phyloP scores from a whole-genome alignment of 2,329 filamentous ascomycete species.

The Cercospora janseana region DNA sequence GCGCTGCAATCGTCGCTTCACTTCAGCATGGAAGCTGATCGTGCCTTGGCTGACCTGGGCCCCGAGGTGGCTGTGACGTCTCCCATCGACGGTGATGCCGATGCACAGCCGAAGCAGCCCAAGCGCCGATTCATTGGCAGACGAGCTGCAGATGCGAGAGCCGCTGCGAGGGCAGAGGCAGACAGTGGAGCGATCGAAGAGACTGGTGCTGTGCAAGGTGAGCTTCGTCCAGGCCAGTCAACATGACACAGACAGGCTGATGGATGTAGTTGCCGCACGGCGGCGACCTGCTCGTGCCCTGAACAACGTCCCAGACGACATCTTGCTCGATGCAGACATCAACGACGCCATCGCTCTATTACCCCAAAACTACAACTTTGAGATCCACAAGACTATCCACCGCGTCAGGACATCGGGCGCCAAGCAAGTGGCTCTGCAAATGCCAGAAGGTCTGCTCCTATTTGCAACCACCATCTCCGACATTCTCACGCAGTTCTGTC shows the following conservation, averaged over 20 bases:
- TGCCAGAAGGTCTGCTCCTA: slow-evolving; percentile 90
- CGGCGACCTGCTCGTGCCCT: slow-evolving; percentile 74
- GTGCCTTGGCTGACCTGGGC: slow-evolving; percentile 67
- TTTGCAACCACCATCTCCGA: slow-evolving; percentile 98
- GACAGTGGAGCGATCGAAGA: slow-evolving; percentile 50
- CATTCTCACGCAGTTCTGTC: slow-evolving; percentile 91
- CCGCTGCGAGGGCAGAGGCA: slow-evolving; percentile 46
- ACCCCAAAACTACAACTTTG: slow-evolving; percentile 95
- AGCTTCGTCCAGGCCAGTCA: slow-evolving; percentile 11
- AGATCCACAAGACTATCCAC: slow-evolving; percentile 97
- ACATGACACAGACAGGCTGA: slow-evolving; percentile 4
- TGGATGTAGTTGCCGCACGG: slow-evolving; percentile 62
- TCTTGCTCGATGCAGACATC: slow-evolving; percentile 79
- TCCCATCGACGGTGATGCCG: slow-evolving; percentile 50
- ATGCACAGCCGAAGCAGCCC: slow-evolving; percentile 62
- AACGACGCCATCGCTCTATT: slow-evolving; percentile 84
- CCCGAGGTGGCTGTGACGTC: slow-evolving; percentile 52
- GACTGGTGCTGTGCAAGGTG: slow-evolving; percentile 68
- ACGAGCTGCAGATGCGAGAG: slow-evolving; percentile 65
- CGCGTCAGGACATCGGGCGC: slow-evolving; percentile 77
- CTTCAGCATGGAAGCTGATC: slow-evolving; percentile 76
- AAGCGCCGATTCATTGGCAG: slow-evolving; percentile 91
- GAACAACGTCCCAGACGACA: slow-evolving; percentile 85
- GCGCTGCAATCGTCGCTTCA: background rate
- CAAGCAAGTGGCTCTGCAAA: slow-evolving; percentile 87